These are phyloP conservation scores for Zarea fungicola DNA, from an alignment of 2,329 filamentous ascomycete genomes.

Conservation along the genomic window DNA sequence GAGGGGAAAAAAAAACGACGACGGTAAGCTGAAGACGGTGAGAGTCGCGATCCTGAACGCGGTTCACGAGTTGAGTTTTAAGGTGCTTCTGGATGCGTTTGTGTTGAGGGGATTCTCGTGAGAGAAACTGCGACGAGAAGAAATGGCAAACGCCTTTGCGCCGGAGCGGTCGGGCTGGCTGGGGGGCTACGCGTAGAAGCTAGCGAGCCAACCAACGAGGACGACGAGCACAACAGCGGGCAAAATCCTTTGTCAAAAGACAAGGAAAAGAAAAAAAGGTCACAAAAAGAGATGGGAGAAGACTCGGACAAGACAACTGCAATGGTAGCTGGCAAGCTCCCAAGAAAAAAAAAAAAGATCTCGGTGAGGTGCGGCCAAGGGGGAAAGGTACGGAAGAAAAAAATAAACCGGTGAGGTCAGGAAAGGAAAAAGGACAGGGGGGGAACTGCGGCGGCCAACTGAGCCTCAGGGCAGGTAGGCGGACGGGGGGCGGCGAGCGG, in stretches of 20 bases:
- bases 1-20: background rate
- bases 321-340: background rate
- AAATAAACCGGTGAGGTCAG: constrained; percentile 4
- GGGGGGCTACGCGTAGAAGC: background rate
- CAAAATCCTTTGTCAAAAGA: background rate
- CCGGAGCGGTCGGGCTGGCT: constrained; percentile 7
- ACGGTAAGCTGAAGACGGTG: background rate
- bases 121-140: constrained; percentile 1
- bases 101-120: background rate
- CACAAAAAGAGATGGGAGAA: background rate
- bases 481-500: background rate
- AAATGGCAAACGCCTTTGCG: constrained; percentile 7
- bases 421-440: background rate
- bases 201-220: constrained; percentile 5
- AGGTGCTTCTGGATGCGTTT: too few relatives aligned
- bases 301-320: background rate
- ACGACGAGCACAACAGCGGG: background rate
- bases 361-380: background rate
- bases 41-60: background rate
- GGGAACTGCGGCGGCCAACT: constrained; percentile 1
- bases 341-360: too few relatives aligned
- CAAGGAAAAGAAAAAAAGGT: background rate
- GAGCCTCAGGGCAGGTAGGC: background rate
- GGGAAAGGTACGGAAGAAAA: background rate
- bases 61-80: too few relatives aligned